phyloP scores from a whole-genome alignment of 2,329 filamentous ascomycete species.

The Neurospora crassa region DNA sequence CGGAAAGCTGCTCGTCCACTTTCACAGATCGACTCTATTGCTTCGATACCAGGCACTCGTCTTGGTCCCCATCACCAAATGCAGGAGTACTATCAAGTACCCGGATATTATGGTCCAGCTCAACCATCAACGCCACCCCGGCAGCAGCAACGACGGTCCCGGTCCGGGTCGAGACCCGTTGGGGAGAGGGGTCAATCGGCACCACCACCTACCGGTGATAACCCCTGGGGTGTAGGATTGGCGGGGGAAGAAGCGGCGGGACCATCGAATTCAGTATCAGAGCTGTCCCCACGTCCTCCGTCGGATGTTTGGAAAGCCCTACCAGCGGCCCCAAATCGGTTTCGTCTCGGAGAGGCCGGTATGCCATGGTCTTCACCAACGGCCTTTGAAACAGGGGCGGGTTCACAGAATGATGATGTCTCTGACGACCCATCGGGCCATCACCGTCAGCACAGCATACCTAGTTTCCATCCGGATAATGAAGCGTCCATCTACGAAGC shows the following conservation, averaged over 20 bases:
- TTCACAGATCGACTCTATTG: not conserved
- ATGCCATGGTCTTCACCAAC: slow-evolving; percentile 37
- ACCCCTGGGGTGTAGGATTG: slow-evolving; percentile 33
- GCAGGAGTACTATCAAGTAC: slow-evolving; percentile 19
- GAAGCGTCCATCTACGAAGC: slow-evolving; percentile 6
- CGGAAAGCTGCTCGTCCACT: slow-evolving; percentile 3
- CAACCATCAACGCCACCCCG: slow-evolving; percentile 5
- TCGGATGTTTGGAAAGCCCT: slow-evolving; percentile 32
- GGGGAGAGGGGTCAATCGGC: slow-evolving; percentile 39
- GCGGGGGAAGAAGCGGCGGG: slow-evolving; percentile 10
- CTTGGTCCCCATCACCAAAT: slow-evolving; percentile 13
- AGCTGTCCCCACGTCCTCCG: not conserved
- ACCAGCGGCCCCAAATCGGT: slow-evolving; percentile 29
- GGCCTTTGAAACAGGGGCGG: slow-evolving; percentile 19
- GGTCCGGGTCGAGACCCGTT: slow-evolving; percentile 21
- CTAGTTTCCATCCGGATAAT: not conserved
- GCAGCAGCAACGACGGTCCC: slow-evolving; percentile 17
- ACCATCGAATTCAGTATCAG: slow-evolving; percentile 15
- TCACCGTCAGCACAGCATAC: not conserved
- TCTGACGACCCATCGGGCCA: not conserved
- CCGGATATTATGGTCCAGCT: slow-evolving; percentile 7
- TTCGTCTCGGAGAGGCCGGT: slow-evolving; percentile 36
- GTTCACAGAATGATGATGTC: slow-evolving; percentile 20
- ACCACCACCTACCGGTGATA: slow-evolving; percentile 37
- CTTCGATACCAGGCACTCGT: not conserved